Evolutionary conservation across 192 early-diverging fungal species (phyloP).

Genomic region (Rhizophagus prolifer): DNA sequence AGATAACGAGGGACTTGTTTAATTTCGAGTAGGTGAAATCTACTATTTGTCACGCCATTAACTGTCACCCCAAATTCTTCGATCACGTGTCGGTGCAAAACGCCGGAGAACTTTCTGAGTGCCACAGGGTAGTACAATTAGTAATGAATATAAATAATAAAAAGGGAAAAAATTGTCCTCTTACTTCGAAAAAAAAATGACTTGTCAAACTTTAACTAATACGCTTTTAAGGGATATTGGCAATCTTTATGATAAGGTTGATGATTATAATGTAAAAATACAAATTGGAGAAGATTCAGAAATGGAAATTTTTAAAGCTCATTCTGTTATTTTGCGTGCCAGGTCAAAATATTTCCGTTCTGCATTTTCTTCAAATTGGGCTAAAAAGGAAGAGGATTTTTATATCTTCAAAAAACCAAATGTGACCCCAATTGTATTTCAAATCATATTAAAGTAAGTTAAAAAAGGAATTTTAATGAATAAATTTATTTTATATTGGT

Average conservation of each 20-base stretch:
- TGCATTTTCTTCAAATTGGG: background rate
- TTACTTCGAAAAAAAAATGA: background rate
- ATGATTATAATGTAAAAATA: slow-evolving; percentile 17
- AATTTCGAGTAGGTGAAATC: no score
- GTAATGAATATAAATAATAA: no score
- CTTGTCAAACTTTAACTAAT: background rate
- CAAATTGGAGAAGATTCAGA: background rate
- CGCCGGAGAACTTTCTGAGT: no score
- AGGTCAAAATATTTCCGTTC: slow-evolving; percentile 5
- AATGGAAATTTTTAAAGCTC: slow-evolving; percentile 5
- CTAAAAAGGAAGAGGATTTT: background rate
- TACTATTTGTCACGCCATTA: no score
- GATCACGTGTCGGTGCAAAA: no score
- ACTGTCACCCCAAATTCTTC: no score
- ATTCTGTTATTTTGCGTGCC: slow-evolving; percentile 20
- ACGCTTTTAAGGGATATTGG: background rate
- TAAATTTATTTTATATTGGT: no score
- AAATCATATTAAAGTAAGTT: slow-evolving; percentile 1
- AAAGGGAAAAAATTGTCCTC: no score
- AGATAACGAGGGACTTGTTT: no score
- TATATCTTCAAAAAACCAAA: slow-evolving; percentile 16
- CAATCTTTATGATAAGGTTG: background rate
- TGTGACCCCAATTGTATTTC: background rate
- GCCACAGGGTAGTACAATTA: no score
- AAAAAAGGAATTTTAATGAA: no score